These are phyloP conservation scores for Colletotrichum sp. DNA, from an alignment of 2,329 filamentous ascomycete species.

Conservation along the genomic window DNA sequence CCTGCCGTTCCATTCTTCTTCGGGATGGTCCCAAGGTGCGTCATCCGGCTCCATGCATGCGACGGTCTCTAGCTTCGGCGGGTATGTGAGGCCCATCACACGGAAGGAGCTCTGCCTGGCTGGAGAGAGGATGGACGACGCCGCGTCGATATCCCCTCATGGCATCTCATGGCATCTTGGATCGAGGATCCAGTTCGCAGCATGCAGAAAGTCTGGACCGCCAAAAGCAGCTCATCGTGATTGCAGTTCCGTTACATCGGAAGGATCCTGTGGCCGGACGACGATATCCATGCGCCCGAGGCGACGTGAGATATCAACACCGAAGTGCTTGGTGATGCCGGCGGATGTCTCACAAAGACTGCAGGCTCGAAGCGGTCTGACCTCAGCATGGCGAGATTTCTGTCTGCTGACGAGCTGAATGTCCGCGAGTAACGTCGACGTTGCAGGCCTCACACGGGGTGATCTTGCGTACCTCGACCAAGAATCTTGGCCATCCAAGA, in stretches of 20 bases:
- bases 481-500: not conserved
- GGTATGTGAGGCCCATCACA: slow-evolving; percentile 25
- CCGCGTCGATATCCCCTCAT: not conserved
- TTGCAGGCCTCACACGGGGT: not conserved
- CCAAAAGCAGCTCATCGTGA: not conserved
- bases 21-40: slow-evolving; percentile 9
- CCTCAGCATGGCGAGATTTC: not conserved
- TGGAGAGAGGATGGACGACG: not conserved
- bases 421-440: not conserved
- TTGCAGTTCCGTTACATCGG: not conserved
- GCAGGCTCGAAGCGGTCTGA: slow-evolving; percentile 14
- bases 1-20: not conserved
- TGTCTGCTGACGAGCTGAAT: slow-evolving; percentile 7
- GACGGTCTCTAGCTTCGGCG: slow-evolving; percentile 20
- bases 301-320: not conserved
- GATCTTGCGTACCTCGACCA: not conserved
- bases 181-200: slow-evolving; percentile 9
- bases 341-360: slow-evolving; percentile 10
- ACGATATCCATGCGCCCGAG: not conserved
- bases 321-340: not conserved
- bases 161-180: not conserved
- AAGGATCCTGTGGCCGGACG: not conserved
- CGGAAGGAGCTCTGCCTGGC: not conserved
- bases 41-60: slow-evolving; percentile 21
- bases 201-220: not conserved